These are phyloP conservation scores for Bipolaris sorokiniana DNA, from an alignment of 2,329 filamentous ascomycete genomes.

Conservation along the genomic window DNA sequence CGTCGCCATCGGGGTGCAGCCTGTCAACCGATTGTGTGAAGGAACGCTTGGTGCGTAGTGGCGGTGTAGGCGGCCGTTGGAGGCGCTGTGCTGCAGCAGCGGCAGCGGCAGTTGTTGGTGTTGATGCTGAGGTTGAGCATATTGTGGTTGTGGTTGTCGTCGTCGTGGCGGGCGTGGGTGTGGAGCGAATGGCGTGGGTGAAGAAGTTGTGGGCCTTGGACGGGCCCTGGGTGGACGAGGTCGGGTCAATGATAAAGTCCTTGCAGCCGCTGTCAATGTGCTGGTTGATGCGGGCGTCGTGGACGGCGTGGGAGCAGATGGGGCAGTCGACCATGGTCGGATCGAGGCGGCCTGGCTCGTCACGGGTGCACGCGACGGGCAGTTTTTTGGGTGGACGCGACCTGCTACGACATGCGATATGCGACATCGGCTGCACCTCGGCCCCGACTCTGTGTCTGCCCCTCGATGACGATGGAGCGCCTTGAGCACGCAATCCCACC, in stretches of 20 bases:
- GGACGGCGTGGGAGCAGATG: constrained; percentile 77
- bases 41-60: constrained; percentile 34
- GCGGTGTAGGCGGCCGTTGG: constrained; percentile 36
- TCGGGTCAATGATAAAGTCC: constrained; percentile 64
- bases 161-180: constrained; percentile 4
- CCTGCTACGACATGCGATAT: constrained; percentile 17
- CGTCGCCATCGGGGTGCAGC: constrained; percentile 24
- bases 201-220: constrained; percentile 60
- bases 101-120: constrained; percentile 24
- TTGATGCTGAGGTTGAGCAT: constrained; percentile 25
- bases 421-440: constrained; percentile 15
- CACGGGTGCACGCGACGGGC: constrained; percentile 20
- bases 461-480: constrained; percentile 41
- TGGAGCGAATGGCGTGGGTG: constrained; percentile 56
- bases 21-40: constrained; percentile 29
- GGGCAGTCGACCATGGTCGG: constrained; percentile 72
- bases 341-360: constrained; percentile 9
- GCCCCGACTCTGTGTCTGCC: constrained; percentile 5
- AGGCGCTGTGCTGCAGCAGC: constrained; percentile 7
- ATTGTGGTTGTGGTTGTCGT: neutral
- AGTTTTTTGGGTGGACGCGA: constrained; percentile 19
- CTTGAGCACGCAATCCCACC: constrained; percentile 38
- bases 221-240: constrained; percentile 32
- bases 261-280: constrained; percentile 88
- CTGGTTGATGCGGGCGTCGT: constrained; percentile 77